Base-by-base conservation (phyloP, 768 basidiomycete genomes). In the Mycena crocata region DNA sequence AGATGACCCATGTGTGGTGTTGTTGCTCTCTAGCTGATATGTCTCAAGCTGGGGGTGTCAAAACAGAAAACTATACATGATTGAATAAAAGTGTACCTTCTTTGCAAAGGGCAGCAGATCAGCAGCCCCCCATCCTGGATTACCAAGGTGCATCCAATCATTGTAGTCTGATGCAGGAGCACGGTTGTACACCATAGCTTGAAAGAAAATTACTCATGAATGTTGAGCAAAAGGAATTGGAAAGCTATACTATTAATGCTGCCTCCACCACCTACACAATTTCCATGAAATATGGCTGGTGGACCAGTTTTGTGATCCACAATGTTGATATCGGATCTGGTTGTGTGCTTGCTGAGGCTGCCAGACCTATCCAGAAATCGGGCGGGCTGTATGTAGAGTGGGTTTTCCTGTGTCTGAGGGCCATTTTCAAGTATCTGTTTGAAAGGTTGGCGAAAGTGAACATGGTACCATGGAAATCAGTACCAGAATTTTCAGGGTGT, bases 401-500 rank as follows among this genome's bases (percentile, higher is more conserved):
- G 34, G 31, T 35, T 19, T 2, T 54, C 51, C 23, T 54, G 35
- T 17, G 51, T 54, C 10, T 23, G 3, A 13, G 8, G 51, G 4
- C 51, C 51, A 23, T 54, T 54, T 9, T 54, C 51, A 5, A 54
- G 14, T 21, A 58, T 10, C 57, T 58, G 21, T 4, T 26, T 8
- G 14, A 28, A 30, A 26, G n/a, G n/a, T n/a, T n/a, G n/a, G n/a
- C n/a, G n/a, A 37, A 21, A 24, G 42, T 52, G 26, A 64, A 14
- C 19, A 23, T 5, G 37, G 24, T 37, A 32, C 45, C 44, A 24
- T 19, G 13, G 13, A 28, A 34, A 30, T 19, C 19, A 78, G 51
- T 67, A 83, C 84, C 19, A 91, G 83, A 54, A 91, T 88, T 66
- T 80, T 86, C 50, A 91, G 75, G 2, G 77, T 71, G 0, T 87